These are phyloP conservation scores for Turnera subulata DNA, from an alignment of 345 rosid species.

Conservation along the genomic window DNA sequence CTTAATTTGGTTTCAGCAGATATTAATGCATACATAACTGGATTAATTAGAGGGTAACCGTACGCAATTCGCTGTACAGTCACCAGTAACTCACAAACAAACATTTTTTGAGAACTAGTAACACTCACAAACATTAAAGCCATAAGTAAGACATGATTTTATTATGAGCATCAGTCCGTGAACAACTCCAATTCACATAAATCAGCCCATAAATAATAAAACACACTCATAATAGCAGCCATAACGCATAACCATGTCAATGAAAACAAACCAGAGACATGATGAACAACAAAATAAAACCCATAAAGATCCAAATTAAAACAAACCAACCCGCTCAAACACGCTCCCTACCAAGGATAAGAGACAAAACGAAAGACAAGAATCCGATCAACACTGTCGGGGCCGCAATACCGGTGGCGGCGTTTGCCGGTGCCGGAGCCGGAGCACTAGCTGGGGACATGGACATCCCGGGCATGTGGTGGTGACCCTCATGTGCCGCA, in stretches of 20 bases:
- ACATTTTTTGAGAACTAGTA: too few species aligned
- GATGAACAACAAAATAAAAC: background rate
- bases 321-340: background rate
- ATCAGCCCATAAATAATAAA: background rate
- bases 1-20: too few species aligned
- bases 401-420: background rate
- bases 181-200: too few species aligned
- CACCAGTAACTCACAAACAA: too few species aligned
- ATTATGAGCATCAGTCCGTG: too few species aligned
- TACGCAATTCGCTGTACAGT: too few species aligned
- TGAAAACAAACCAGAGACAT: background rate
- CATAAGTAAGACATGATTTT: too few species aligned
- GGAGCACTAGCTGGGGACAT: slow-evolving; percentile 11
- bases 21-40: too few species aligned
- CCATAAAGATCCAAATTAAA: too few species aligned
- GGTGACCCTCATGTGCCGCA: slow-evolving; percentile 16
- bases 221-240: background rate
- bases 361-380: slow-evolving; percentile 17
- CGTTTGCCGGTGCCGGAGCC: background rate
- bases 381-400: slow-evolving; percentile 24
- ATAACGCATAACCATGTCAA: background rate
- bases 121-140: too few species aligned
- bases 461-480: slow-evolving; percentile 19
- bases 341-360: slow-evolving; percentile 11
- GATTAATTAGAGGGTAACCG: too few species aligned